These are phyloP conservation scores for Pseudofabraea citricarpa DNA, from an alignment of 2,329 filamentous ascomycete species.

Conservation along the genomic window DNA sequence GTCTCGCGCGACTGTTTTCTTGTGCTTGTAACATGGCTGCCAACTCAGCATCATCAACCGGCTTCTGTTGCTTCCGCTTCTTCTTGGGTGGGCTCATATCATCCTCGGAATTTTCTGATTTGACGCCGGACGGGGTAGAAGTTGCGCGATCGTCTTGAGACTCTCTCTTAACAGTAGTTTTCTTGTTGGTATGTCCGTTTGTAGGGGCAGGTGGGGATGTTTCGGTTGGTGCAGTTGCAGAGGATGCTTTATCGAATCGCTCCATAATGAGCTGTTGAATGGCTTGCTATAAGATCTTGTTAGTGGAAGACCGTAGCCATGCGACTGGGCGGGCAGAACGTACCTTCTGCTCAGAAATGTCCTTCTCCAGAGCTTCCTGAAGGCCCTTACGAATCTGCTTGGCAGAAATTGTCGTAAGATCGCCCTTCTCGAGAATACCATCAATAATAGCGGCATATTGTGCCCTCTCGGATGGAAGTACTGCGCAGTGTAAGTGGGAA, in stretches of 20 bases:
- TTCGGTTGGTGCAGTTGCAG: constrained; percentile 6
- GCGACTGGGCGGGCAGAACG: too few relatives aligned
- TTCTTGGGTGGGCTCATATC: constrained; percentile 45
- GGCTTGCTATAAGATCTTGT: constrained; percentile 32
- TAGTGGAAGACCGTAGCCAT: neutral
- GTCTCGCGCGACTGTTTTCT: constrained; percentile 68
- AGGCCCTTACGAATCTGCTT: constrained; percentile 32
- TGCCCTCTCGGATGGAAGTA: constrained; percentile 22
- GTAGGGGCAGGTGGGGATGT: constrained; percentile 9
- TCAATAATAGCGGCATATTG: constrained; percentile 34
- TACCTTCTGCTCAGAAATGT: constrained; percentile 33
- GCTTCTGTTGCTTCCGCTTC: constrained; percentile 59
- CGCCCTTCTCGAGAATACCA: constrained; percentile 28
- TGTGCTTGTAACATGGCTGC: constrained; percentile 89
- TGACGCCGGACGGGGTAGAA: constrained; percentile 5
- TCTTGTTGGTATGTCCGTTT: constrained; percentile 13
- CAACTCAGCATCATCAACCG: constrained; percentile 75
- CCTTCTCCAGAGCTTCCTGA: constrained; percentile 25
- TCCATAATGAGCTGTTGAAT: constrained; percentile 50
- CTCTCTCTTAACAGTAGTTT: constrained; percentile 13
- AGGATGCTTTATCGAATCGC: constrained; percentile 44
- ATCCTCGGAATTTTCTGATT: constrained; percentile 24
- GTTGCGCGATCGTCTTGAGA: constrained; percentile 15
- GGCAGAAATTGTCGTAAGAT: constrained; percentile 32
- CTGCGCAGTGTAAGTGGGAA: too few relatives aligned